phyloP scores from a whole-genome alignment of 768 basidiomycete species.

The Boletales sp. region DNA sequence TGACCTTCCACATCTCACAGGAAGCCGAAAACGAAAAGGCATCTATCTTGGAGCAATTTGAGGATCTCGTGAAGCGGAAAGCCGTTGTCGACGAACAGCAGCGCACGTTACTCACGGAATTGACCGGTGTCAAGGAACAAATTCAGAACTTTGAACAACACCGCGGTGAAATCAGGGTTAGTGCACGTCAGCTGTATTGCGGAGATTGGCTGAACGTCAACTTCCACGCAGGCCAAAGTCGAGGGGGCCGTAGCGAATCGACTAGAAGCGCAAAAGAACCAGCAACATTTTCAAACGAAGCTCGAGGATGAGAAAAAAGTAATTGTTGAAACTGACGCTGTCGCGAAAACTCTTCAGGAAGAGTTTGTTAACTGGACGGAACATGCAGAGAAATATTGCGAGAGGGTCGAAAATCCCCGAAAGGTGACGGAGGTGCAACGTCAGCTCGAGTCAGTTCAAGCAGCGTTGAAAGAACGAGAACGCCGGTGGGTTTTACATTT shows the following conservation, averaged over 20 bases:
- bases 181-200: conserved; percentile 9
- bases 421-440: conserved; percentile 53
- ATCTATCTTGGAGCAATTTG: conserved; percentile 45
- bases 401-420: conserved; percentile 54
- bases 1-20: conserved; percentile 32
- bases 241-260: conserved; percentile 47
- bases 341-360: conserved; percentile 48
- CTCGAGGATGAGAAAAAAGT: conserved; percentile 45
- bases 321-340: conserved; percentile 43
- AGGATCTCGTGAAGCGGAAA: conserved; percentile 43
- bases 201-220: neutral
- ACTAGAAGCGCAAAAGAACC: conserved; percentile 46
- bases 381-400: conserved; percentile 62
- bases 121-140: conserved; percentile 44
- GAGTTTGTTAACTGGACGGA: conserved; percentile 69
- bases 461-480: conserved; percentile 64
- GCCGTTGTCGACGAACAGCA: conserved; percentile 46
- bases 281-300: conserved; percentile 50
- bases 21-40: conserved; percentile 54
- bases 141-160: conserved; percentile 50
- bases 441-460: conserved; percentile 58
- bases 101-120: conserved; percentile 38
- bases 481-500: conserved; percentile 41
- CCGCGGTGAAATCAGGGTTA: conserved; percentile 43
- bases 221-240: conserved; percentile 42